Evolutionary conservation across 2,329 filamentous ascomycete genomes (phyloP).

Genomic region (Alternaria metachromatica): DNA sequence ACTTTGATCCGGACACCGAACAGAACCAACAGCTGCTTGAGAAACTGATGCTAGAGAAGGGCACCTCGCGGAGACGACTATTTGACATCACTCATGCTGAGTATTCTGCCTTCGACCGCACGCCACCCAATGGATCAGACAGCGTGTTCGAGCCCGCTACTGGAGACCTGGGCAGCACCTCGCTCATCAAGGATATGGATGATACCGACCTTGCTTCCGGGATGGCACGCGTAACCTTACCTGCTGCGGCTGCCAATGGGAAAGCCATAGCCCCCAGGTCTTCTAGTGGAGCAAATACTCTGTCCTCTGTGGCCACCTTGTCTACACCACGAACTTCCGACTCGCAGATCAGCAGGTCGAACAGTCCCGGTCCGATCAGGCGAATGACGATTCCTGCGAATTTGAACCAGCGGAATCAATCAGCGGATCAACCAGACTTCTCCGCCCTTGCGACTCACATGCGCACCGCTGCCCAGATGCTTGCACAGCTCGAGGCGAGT

Average conservation of each 20-base stretch:
- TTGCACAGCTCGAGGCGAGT: slow-evolving; percentile 81
- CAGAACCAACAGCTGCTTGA: slow-evolving; percentile 73
- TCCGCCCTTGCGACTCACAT: slow-evolving; percentile 85
- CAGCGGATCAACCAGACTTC: slow-evolving; percentile 77
- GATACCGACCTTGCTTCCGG: slow-evolving; percentile 50
- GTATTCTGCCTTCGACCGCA: slow-evolving; percentile 52
- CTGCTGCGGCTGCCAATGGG: slow-evolving; percentile 27
- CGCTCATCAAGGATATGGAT: slow-evolving; percentile 66
- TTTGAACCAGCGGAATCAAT: slow-evolving; percentile 59
- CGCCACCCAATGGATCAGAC: slow-evolving; percentile 59
- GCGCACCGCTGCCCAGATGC: slow-evolving; percentile 86
- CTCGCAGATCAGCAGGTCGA: slow-evolving; percentile 71
- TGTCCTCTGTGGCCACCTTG: slow-evolving; percentile 66
- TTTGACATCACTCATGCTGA: slow-evolving; percentile 69
- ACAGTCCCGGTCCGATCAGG: slow-evolving; percentile 67
- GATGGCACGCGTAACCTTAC: slow-evolving; percentile 38
- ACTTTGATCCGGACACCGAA: slow-evolving; percentile 76
- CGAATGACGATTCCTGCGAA: slow-evolving; percentile 64
- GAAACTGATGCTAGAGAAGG: slow-evolving; percentile 71
- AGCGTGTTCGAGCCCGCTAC: slow-evolving; percentile 85
- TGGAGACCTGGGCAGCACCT: slow-evolving; percentile 78
- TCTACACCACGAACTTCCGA: slow-evolving; percentile 73
- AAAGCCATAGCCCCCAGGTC: slow-evolving; percentile 57
- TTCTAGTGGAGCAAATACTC: slow-evolving; percentile 67
- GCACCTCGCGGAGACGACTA: slow-evolving; percentile 59